Base-by-base conservation (phyloP, 1,139 yeast genomes). In the Saccharomycopsis hybrid region DNA sequence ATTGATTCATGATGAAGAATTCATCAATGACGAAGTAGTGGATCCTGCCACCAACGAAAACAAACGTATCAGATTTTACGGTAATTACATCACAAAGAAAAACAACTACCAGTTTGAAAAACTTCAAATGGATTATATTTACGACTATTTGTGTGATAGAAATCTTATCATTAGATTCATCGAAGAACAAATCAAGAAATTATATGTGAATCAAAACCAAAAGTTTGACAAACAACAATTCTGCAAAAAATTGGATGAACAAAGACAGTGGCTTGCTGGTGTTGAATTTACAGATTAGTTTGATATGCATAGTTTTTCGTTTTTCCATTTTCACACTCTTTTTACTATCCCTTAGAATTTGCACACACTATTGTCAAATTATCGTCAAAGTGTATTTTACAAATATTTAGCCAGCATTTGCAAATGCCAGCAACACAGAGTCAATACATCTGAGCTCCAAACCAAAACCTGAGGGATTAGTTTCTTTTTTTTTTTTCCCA, bases 1-100 rank as follows among this genome's bases (percentile, higher is more conserved):
- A 66, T 63, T 80, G 31, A 69, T 66, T 24, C 66, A 73, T 51
- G 72, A 60, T 36, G 48, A 72, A 50, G 82, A 76, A 53, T 68
- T 76, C 53, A 60, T 72, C 11, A 69, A 72, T 53, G 62, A 60
- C 5, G 51, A 46, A 28, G 44, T 33, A 8, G 18, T n/a, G 3
- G 48, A 50, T 30, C 46, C 46, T 5, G 39, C 43, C 13, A 43
- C 50, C 8, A 40, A 40, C 3, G 43, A 51, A 13, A 13, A 25
- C 30, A 33, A 33, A 36, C 18, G 54, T 28, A 51, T 51, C 11
- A 35, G 52, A 25, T 49, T 51, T 44, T 51, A 51, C 24, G 47
- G 24, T 27, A 51, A 51, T 40, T 51, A 48, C 42, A 51, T 51
- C 36, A 41, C 46, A 8, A 29, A 37, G n/a, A 33, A 40, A 13